Evolutionary conservation across 2,329 filamentous ascomycete genomes (phyloP).

Genomic region (Colletotrichum eleusines): DNA sequence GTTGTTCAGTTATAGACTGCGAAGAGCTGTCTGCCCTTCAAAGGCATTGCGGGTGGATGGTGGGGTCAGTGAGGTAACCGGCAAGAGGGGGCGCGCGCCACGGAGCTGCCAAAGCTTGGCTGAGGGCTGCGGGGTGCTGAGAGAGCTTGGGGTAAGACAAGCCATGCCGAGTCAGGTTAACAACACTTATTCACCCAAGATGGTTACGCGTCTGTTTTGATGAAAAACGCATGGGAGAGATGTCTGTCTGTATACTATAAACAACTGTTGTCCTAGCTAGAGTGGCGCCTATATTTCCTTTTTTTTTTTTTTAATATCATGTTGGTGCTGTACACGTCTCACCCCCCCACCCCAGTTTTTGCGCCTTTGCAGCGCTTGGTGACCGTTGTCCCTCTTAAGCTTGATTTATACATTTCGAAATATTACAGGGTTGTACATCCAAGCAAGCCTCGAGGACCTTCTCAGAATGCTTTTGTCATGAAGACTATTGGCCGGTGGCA

Average conservation of each 20-base stretch:
- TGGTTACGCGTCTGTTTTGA: background rate
- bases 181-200: too few species aligned
- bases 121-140: conserved; percentile 38
- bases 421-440: conserved; percentile 8
- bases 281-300: background rate
- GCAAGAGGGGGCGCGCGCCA: background rate
- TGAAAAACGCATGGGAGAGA: background rate
- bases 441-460: background rate
- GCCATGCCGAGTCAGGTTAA: background rate
- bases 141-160: conserved; percentile 29
- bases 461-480: too few species aligned
- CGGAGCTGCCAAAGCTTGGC: conserved; percentile 8
- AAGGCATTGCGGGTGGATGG: conserved; percentile 10
- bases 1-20: background rate
- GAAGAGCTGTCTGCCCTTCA: conserved; percentile 34
- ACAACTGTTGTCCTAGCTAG: background rate
- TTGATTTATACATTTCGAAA: background rate
- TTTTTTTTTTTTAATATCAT: background rate
- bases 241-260: background rate
- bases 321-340: background rate
- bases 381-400: background rate
- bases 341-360: background rate
- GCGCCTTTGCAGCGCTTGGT: background rate
- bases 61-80: conserved; percentile 39
- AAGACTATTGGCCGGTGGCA: background rate